phyloP scores from a whole-genome alignment of 345 rosid species.

The Carallia brachiata region DNA sequence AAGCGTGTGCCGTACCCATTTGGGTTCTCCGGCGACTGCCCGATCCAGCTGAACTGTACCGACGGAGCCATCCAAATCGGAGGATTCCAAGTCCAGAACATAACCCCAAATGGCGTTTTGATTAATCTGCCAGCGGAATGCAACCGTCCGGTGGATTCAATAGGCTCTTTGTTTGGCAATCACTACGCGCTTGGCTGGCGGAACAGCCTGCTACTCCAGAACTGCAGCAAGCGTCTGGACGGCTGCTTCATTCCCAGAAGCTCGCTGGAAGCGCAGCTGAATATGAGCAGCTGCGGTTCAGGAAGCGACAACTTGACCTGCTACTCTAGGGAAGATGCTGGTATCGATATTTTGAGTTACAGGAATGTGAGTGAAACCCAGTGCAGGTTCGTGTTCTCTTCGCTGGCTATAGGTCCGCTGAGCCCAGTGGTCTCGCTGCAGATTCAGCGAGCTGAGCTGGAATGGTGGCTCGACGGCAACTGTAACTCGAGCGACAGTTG shows the following conservation, averaged over 20 bases:
- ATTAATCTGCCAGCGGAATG: slow-evolving; percentile 46
- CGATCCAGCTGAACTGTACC: slow-evolving; percentile 44
- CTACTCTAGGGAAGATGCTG: slow-evolving; percentile 18
- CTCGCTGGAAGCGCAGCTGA: slow-evolving; percentile 24
- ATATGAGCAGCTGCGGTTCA: slow-evolving; percentile 17
- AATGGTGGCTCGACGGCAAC: slow-evolving; percentile 68
- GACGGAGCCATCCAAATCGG: slow-evolving; percentile 31
- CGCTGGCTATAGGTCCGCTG: slow-evolving; percentile 41
- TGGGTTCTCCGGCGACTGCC: slow-evolving; percentile 59
- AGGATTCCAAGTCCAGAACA: slow-evolving; percentile 46
- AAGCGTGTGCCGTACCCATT: slow-evolving; percentile 54
- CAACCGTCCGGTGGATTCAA: slow-evolving; percentile 28
- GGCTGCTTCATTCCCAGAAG: slow-evolving; percentile 42
- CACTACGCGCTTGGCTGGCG: slow-evolving; percentile 42
- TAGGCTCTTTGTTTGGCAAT: slow-evolving; percentile 33
- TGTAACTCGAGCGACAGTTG: slow-evolving; percentile 26
- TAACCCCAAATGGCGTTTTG: slow-evolving; percentile 43
- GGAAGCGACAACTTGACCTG: slow-evolving; percentile 45
- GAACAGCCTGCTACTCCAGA: slow-evolving; percentile 60
- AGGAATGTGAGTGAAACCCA: slow-evolving; percentile 11
- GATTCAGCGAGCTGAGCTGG: slow-evolving; percentile 49
- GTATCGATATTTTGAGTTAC: slow-evolving; percentile 23
- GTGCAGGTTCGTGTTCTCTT: slow-evolving; percentile 52
- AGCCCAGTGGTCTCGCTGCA: slow-evolving; percentile 34
- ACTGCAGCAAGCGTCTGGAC: slow-evolving; percentile 22